Percentiles rank a stretch among this genome's conserved stretches.
phyloP scores from a whole-genome alignment of 257 asterid species.

The Avicennia marina region DNA sequence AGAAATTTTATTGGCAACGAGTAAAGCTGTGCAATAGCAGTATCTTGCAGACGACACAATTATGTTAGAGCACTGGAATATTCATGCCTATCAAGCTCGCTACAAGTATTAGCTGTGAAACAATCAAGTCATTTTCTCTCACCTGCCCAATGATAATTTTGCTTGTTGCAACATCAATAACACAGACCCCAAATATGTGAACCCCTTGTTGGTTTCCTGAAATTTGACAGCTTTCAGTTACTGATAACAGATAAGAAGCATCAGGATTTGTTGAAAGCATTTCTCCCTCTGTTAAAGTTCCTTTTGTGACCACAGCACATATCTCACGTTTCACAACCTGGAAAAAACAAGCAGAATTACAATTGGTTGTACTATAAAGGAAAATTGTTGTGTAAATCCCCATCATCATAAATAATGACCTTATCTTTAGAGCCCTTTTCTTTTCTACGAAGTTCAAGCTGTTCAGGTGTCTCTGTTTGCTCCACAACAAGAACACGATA shows the following conservation, averaged over 20 bases:
- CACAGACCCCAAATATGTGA: slow-evolving; percentile 68
- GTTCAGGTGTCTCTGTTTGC: slow-evolving; percentile 99
- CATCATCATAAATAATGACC: too few relatives aligned
- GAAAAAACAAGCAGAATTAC: slow-evolving; percentile 16
- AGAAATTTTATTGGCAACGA: too few relatives aligned
- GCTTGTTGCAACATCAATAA: slow-evolving; percentile 82
- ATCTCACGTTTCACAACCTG: slow-evolving; percentile 96
- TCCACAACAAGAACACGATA: slow-evolving; percentile 95
- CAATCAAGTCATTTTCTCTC: slow-evolving; percentile 15
- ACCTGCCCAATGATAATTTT: slow-evolving; percentile 93
- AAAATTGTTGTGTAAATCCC: too few relatives aligned
- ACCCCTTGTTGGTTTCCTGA: slow-evolving; percentile 39
- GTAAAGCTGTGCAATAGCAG: too few relatives aligned
- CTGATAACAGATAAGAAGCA: slow-evolving; percentile 79
- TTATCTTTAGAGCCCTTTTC: slow-evolving; percentile 89
- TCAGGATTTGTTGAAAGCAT: slow-evolving; percentile 72
- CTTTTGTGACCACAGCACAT: slow-evolving; percentile 88
- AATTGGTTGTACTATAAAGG: neutral
- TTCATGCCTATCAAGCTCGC: neutral
- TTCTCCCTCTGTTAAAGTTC: slow-evolving; percentile 96
- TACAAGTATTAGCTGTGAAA: slow-evolving; percentile 1
- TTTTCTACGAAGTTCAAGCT: slow-evolving; percentile 86
- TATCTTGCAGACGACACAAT: too few relatives aligned
- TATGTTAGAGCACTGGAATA: neutral
- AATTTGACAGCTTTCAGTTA: slow-evolving; percentile 66